phyloP scores from a whole-genome alignment of 129 eudicot genomes.

The Chrysanthemum lavandulifolium region DNA sequence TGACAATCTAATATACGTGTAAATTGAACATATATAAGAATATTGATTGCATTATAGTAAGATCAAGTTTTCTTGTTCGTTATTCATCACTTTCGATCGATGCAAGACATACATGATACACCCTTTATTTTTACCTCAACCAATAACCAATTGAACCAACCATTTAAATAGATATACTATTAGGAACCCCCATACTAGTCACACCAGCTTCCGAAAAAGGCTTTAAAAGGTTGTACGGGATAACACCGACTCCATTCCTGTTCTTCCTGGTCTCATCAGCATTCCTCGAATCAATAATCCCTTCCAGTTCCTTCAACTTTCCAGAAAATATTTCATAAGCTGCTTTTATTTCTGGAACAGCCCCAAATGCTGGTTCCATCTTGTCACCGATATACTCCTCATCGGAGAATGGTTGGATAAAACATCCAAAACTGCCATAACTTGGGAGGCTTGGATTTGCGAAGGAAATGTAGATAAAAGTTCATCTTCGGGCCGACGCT shows the following conservation, averaged over 20 bases:
- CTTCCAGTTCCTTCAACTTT: slow-evolving; percentile 62
- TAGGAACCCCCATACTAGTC: slow-evolving; percentile 69
- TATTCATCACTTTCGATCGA: neutral
- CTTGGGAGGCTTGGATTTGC: slow-evolving; percentile 61
- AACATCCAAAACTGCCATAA: slow-evolving; percentile 81
- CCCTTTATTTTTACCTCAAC: neutral
- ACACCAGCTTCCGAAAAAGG: slow-evolving; percentile 84
- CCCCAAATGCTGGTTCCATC: slow-evolving; percentile 50
- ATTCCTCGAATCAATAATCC: slow-evolving; percentile 59
- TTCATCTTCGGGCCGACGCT: slow-evolving; percentile 45
- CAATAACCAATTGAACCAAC: neutral
- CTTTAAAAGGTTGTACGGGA: slow-evolving; percentile 73
- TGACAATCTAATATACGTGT: too few relatives aligned
- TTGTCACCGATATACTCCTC: slow-evolving; percentile 77
- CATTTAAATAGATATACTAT: slow-evolving; percentile 74
- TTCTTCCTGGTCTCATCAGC: slow-evolving; percentile 43
- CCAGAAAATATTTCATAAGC: slow-evolving; percentile 57
- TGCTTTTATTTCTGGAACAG: slow-evolving; percentile 46
- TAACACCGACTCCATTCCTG: slow-evolving; percentile 75
- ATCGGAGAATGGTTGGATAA: slow-evolving; percentile 75
- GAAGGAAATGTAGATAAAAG: slow-evolving; percentile 65
- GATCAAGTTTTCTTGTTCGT: neutral
- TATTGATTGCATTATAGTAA: neutral
- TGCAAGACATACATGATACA: neutral
- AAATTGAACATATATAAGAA: neutral